Base-by-base conservation (phyloP, 371 early-diverging fungal species). In the Mucor racemosus region DNA sequence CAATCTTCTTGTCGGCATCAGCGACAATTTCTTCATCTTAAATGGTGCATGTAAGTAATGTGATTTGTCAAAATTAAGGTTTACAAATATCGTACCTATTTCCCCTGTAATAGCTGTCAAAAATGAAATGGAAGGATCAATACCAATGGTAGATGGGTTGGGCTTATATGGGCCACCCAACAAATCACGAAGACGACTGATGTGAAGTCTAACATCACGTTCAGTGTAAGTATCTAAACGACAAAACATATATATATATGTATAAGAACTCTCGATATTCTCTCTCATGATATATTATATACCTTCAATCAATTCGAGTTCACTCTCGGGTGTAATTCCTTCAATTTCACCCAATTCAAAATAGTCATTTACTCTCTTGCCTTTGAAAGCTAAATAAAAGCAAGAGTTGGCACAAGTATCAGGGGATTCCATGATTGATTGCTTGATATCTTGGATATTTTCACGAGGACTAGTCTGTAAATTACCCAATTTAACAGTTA, bases 131-230 rank as follows among this genome's bases (percentile, higher is more conserved):
- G 86, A 90, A 14, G 86, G 82, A 69, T 94, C 93, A 61, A 95
- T 82, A n/a, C 93, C 94, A 64, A 87, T 79, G 35, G 85, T 81
- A 34, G 86, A 80, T 19, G 90, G 76, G n/a, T 82, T 86, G 9
- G 89, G 82, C 48, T 89, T 89, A 65, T 89, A 86, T 54, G 93
- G 92, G 15, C 92, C 91, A 48, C 86, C 88, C 55, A 97, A 82
- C 38, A 95, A 73, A 76, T 96, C 95, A 41, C 95, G 89, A 31
- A 96, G 83, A 58, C 96, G 91, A 64, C 84, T 88, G 72, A 97
- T 80, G 70, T 97, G 98, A 58, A 95, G 78, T 60, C 95, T 91
- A 5, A 92, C 92, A 72, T 96, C 98, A 58, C 95, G 91, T 65
- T 96, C 97, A 46, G 89, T 94, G 76, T 95, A 97, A 39, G 69